A percentile compares a stretch with the other conserved stretches of the same genome.
phyloP scores from a whole-genome alignment of 768 basidiomycete genomes.

The Pleurotus salmoneostramineus region DNA sequence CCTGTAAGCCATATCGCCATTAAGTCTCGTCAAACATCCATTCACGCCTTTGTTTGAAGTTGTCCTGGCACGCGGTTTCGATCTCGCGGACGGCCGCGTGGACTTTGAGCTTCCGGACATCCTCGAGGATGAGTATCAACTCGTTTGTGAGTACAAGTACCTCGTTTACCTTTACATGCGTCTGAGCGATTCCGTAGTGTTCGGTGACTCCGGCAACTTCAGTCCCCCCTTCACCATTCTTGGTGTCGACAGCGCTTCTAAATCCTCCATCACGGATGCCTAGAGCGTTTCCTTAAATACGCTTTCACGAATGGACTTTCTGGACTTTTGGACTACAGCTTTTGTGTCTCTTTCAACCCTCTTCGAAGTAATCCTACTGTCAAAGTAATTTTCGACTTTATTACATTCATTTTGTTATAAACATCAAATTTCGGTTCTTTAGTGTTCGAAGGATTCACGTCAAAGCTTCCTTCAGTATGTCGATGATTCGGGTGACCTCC shows the following conservation, averaged over 20 bases:
- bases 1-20: conserved; percentile 21
- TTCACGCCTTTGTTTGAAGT: conserved; percentile 18
- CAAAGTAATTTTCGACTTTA: not conserved
- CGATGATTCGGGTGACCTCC: conserved; percentile 61
- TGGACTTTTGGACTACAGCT: not conserved
- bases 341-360: not conserved
- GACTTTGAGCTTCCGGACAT: conserved; percentile 34
- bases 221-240: conserved; percentile 12
- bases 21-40: not conserved
- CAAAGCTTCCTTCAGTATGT: conserved; percentile 48
- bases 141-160: conserved; percentile 34
- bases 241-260: not conserved
- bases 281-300: not conserved
- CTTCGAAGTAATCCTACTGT: not conserved
- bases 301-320: not conserved
- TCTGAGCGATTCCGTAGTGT: conserved; percentile 24
- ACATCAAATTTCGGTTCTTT: not conserved
- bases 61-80: conserved; percentile 29
- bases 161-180: not conserved
- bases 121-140: conserved; percentile 26
- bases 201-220: conserved; percentile 45
- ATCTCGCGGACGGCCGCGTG: conserved; percentile 28
- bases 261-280: not conserved
- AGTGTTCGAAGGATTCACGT: conserved; percentile 1
- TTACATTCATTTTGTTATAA: not conserved